A percentile compares a stretch with the other conserved stretches of the same genome.
phyloP scores from a whole-genome alignment of 176 grass and related monocot species.

The Cymbopogon citratus region DNA sequence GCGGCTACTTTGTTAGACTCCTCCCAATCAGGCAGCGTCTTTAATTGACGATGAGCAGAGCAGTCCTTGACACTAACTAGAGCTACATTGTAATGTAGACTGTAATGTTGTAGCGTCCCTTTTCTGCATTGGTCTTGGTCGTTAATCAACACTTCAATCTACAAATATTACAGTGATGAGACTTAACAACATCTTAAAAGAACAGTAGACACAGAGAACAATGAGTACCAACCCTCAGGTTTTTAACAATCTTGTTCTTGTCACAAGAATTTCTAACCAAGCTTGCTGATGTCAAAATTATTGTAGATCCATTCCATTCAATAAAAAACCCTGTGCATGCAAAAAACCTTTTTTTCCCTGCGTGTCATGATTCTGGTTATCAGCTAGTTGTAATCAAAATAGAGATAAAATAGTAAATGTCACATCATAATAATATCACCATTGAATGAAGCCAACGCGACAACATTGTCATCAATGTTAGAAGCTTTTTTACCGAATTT shows the following conservation, averaged over 20 bases:
- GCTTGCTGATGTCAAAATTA: slow-evolving; percentile 3
- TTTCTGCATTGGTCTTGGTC: neutral
- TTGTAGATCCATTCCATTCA: neutral
- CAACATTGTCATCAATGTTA: neutral
- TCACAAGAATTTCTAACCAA: neutral
- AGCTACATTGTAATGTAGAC: too few relatives aligned
- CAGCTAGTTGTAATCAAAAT: neutral
- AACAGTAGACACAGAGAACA: neutral
- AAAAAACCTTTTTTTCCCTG: neutral
- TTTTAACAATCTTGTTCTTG: neutral
- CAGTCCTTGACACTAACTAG: too few relatives aligned
- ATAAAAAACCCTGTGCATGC: slow-evolving; percentile 7
- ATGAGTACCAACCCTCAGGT: neutral
- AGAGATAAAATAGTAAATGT: neutral
- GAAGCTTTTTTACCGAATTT: neutral
- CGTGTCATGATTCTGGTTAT: neutral
- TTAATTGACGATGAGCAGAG: too few relatives aligned
- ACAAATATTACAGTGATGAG: neutral
- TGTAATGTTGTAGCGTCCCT: too few relatives aligned
- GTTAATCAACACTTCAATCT: neutral
- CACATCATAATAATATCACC: neutral
- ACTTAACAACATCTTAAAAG: neutral
- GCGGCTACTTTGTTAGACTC: too few relatives aligned
- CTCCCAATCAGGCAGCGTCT: too few relatives aligned
- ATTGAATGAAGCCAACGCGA: slow-evolving; percentile 1